A percentile compares a stretch with the other conserved stretches of the same genome.
Evolutionary conservation across 176 grass and related monocot species (phyloP).

Genomic region (Chrysopogon serrulatus): DNA sequence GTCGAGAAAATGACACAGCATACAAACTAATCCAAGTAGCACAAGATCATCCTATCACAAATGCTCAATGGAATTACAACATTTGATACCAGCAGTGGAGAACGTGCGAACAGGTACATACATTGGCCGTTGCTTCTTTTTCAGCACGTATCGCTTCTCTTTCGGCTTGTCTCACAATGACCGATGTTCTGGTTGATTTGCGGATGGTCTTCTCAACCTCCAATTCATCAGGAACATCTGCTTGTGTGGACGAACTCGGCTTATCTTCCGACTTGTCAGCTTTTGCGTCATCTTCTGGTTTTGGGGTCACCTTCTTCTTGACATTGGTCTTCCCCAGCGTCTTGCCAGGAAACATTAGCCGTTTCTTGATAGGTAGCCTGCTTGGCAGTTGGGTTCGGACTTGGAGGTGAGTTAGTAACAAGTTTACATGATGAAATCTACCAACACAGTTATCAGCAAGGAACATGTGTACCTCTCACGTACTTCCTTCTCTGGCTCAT

Average conservation of each 20-base stretch:
- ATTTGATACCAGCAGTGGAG: neutral
- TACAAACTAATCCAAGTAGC: neutral
- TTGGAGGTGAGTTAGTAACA: slow-evolving; percentile 8
- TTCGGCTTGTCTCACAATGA: slow-evolving; percentile 91
- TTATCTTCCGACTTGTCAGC: slow-evolving; percentile 52
- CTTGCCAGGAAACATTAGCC: slow-evolving; percentile 84
- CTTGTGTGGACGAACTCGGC: slow-evolving; percentile 27
- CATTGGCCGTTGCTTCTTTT: slow-evolving; percentile 75
- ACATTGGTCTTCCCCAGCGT: slow-evolving; percentile 52
- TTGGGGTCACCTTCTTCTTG: slow-evolving; percentile 67
- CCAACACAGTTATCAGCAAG: neutral
- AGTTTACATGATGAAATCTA: neutral
- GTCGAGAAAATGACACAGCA: neutral
- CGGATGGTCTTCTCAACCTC: slow-evolving; percentile 68
- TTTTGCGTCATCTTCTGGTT: slow-evolving; percentile 44
- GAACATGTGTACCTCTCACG: slow-evolving; percentile 55
- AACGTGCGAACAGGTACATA: neutral
- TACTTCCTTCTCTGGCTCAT: slow-evolving; percentile 62
- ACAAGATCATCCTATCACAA: neutral
- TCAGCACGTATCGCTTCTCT: slow-evolving; percentile 94
- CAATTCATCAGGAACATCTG: slow-evolving; percentile 53
- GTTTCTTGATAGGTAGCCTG: slow-evolving; percentile 89
- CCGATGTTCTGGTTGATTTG: slow-evolving; percentile 94
- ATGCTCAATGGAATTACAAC: neutral
- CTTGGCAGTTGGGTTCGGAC: neutral